phyloP scores from a whole-genome alignment of 805 yeast genomes.

The Starmerella bacillaris region DNA sequence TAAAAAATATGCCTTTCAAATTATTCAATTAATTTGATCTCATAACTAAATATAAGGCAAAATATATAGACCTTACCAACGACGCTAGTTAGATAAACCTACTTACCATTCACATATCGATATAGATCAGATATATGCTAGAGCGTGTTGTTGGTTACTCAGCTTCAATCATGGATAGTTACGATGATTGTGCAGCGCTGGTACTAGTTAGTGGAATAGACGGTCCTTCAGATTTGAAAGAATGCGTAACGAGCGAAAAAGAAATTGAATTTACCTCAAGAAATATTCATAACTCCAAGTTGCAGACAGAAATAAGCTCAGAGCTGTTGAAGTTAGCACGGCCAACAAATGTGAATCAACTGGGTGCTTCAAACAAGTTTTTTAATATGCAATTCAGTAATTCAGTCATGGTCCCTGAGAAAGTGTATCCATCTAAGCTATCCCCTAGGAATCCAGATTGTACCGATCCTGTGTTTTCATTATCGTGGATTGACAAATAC shows the following conservation, averaged over 20 bases:
- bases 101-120: too few species aligned
- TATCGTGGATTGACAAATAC: slow-evolving; percentile 39
- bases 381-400: slow-evolving; percentile 6
- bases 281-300: too few species aligned
- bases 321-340: too few species aligned
- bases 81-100: too few species aligned
- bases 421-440: slow-evolving; percentile 19
- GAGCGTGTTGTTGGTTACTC: too few species aligned
- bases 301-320: too few species aligned
- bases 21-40: too few species aligned
- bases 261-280: not conserved
- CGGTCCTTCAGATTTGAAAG: not conserved
- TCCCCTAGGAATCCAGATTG: slow-evolving; percentile 33
- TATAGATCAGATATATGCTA: too few species aligned
- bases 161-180: not conserved
- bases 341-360: not conserved
- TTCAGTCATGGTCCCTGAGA: slow-evolving; percentile 2
- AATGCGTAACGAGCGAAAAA: not conserved
- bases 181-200: not conserved
- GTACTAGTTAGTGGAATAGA: not conserved
- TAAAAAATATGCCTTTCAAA: too few species aligned
- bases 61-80: too few species aligned
- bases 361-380: not conserved
- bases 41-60: too few species aligned
- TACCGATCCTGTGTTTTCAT: slow-evolving; percentile 27